Percentiles rank a stretch among this genome's conserved stretches.
phyloP scores from a whole-genome alignment of 2,329 filamentous ascomycete genomes.

The Trichoderma sp. region DNA sequence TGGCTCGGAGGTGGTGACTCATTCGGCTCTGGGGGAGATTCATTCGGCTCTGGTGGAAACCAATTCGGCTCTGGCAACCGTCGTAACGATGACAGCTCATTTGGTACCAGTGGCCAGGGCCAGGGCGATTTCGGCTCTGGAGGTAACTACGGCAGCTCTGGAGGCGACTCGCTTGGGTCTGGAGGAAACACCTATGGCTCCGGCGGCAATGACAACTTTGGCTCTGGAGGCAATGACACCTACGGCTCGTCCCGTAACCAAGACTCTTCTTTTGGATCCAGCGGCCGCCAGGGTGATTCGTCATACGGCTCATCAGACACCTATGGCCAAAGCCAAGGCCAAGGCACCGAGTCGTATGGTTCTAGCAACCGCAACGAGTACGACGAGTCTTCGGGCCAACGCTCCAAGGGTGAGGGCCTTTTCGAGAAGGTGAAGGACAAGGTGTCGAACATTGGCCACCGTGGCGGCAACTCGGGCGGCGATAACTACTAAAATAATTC shows the following conservation, averaged over 20 bases:
- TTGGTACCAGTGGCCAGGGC: conserved; percentile 6
- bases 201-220: background rate
- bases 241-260: conserved; percentile 18
- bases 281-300: conserved; percentile 24
- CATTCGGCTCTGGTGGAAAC: conserved; percentile 4
- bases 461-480: conserved; percentile 50
- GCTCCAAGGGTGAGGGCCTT: conserved; percentile 30
- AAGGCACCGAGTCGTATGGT: conserved; percentile 21
- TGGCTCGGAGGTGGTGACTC: conserved; percentile 7
- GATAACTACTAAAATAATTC: conserved; percentile 47
- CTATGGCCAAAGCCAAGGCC: conserved; percentile 26
- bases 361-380: conserved; percentile 21
- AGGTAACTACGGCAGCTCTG: conserved; percentile 28
- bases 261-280: background rate
- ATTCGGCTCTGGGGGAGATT: background rate
- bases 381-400: background rate
- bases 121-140: conserved; percentile 7
- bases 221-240: conserved; percentile 6
- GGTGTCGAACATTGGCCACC: conserved; percentile 48
- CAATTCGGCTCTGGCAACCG: conserved; percentile 28
- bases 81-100: conserved; percentile 10
- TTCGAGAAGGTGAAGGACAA: conserved; percentile 62
- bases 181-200: conserved; percentile 22
- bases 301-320: conserved; percentile 8
- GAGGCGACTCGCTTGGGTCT: conserved; percentile 26